These are phyloP conservation scores for Calonectria pseudoreteaudii DNA, from an alignment of 2,329 filamentous ascomycete species.

Conservation along the genomic window DNA sequence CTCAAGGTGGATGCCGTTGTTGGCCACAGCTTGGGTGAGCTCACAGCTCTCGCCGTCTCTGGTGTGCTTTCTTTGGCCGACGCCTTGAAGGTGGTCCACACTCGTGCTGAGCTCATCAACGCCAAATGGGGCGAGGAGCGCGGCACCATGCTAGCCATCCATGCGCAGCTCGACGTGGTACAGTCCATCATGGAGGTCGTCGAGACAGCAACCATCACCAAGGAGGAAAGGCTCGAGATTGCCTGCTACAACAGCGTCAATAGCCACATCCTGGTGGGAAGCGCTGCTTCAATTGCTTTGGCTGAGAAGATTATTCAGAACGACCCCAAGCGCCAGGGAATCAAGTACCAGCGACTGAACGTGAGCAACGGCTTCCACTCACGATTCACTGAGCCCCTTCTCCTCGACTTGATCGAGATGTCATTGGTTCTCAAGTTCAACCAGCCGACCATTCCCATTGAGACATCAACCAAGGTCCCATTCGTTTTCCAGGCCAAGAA, in stretches of 20 bases:
- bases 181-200: constrained; percentile 21
- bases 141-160: constrained; percentile 50
- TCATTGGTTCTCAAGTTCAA: constrained; percentile 16
- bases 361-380: constrained; percentile 34
- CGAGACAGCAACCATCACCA: background rate
- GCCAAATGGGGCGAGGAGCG: constrained; percentile 47
- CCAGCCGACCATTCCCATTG: constrained; percentile 24
- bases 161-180: constrained; percentile 27
- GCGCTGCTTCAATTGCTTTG: background rate
- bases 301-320: constrained; percentile 17
- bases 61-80: constrained; percentile 47
- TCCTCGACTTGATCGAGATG: constrained; percentile 15
- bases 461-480: constrained; percentile 17
- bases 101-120: constrained; percentile 47
- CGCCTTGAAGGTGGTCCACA: constrained; percentile 44
- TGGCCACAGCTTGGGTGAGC: constrained; percentile 55
- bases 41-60: constrained; percentile 50
- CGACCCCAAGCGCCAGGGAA: constrained; percentile 18
- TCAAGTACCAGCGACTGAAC: constrained; percentile 23
- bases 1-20: constrained; percentile 25
- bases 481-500: constrained; percentile 1
- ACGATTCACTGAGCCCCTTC: constrained; percentile 24
- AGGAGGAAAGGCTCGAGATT: constrained; percentile 27
- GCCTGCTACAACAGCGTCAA: constrained; percentile 31
- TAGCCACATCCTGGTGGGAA: constrained; percentile 29